Evolutionary conservation across 345 rosid species (phyloP).

Genomic region (Passiflora organensis): DNA sequence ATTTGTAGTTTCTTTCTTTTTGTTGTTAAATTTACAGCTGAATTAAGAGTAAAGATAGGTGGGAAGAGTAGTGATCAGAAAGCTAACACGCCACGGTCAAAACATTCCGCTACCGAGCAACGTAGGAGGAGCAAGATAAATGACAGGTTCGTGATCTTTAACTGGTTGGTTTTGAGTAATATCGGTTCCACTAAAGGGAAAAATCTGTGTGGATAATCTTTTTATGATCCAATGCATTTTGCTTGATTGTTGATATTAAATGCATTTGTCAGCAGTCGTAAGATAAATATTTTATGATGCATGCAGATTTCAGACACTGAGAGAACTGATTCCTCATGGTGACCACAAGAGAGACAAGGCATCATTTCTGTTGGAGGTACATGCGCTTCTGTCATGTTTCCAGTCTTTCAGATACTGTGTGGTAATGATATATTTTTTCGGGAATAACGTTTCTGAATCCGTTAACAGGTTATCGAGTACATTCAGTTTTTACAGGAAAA

Average conservation of each 20-base stretch:
- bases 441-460: conserved; percentile 9
- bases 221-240: too few species aligned
- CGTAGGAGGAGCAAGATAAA: conserved; percentile 96
- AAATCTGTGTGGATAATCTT: too few species aligned
- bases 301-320: conserved; percentile 84
- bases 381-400: neutral
- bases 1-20: too few species aligned
- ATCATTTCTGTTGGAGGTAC: conserved; percentile 88
- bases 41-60: conserved; percentile 58
- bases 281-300: too few species aligned
- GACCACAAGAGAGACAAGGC: conserved; percentile 98
- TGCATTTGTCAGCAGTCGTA: too few species aligned
- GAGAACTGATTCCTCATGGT: conserved; percentile 76
- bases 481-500: conserved; percentile 87
- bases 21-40: conserved; percentile 30
- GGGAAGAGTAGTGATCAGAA: conserved; percentile 71
- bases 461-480: conserved; percentile 79
- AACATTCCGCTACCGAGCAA: conserved; percentile 98
- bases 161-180: neutral
- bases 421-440: neutral
- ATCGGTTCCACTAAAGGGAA: too few species aligned
- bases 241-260: too few species aligned
- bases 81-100: conserved; percentile 82
- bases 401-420: neutral
- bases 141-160: conserved; percentile 51